Conservation (phyloP, 331 rosid species). For the Rhamnella rubrinervis region DNA sequence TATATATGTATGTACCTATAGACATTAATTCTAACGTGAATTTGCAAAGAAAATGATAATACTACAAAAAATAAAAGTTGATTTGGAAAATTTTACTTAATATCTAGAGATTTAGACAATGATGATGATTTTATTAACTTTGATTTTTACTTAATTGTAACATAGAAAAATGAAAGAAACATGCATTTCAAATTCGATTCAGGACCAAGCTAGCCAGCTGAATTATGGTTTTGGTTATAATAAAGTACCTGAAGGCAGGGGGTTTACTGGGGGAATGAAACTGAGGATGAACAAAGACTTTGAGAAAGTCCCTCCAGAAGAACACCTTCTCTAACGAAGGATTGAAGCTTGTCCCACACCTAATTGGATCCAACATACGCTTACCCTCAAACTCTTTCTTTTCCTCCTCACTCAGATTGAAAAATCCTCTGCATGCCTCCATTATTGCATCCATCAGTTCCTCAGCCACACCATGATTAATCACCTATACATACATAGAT, state of each 20-base stretch:
- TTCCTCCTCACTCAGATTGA: constrained; percentile 63
- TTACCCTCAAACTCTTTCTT: constrained; percentile 55
- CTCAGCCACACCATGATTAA: constrained; percentile 44
- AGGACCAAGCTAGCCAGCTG: too few species aligned
- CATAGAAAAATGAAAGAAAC: too few species aligned
- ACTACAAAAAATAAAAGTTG: not conserved
- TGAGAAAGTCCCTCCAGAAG: constrained; percentile 83
- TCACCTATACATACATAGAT: constrained; percentile 20
- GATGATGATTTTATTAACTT: too few species aligned
- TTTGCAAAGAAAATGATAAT: not conserved
- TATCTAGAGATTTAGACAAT: too few species aligned
- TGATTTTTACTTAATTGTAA: too few species aligned
- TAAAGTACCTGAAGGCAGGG: constrained; percentile 51
- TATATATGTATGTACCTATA: not conserved
- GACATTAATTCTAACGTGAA: not conserved
- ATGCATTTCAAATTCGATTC: too few species aligned
- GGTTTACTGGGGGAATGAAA: constrained; percentile 70
- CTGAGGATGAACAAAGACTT: constrained; percentile 51
- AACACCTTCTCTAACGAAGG: constrained; percentile 41
- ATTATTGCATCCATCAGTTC: constrained; percentile 36
- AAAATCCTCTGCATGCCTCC: constrained; percentile 37
- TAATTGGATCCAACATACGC: constrained; percentile 49
- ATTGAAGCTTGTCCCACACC: constrained; percentile 74
- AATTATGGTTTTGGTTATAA: too few species aligned
- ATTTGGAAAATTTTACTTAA: too few species aligned